Evolutionary conservation across 352 stramenopile genomes (phyloP).

Genomic region (Blastocystis sp.): DNA sequence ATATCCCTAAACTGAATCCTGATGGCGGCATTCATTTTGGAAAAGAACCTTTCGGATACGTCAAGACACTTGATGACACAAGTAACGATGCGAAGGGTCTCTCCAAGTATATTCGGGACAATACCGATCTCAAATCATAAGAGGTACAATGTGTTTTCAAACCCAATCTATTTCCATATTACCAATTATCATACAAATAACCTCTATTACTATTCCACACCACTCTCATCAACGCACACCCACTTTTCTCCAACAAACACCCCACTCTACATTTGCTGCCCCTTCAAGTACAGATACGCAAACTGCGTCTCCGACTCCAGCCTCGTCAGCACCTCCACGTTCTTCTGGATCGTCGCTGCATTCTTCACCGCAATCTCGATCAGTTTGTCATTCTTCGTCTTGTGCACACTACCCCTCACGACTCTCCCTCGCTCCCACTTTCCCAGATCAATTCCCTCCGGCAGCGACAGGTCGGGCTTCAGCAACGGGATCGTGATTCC

Average conservation of each 20-base stretch:
- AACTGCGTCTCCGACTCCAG: conserved; percentile 22
- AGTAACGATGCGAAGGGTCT: no score
- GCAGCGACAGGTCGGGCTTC: neutral
- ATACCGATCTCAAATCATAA: no score
- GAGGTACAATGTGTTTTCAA: no score
- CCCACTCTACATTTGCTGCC: neutral
- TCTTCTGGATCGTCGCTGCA: neutral
- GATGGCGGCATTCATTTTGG: no score
- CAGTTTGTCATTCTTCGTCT: conserved; percentile 11
- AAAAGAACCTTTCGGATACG: no score
- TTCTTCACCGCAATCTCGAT: conserved; percentile 38
- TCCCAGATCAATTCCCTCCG: neutral
- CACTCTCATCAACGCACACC: neutral
- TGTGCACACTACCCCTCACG: conserved; percentile 3
- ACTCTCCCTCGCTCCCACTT: neutral
- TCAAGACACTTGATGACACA: no score
- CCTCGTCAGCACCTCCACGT: conserved; percentile 9
- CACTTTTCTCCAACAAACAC: neutral
- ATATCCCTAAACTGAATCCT: no score
- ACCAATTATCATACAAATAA: no score
- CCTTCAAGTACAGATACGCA: neutral
- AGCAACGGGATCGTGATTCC: neutral
- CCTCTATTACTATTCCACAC: no score
- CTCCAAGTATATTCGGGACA: no score
- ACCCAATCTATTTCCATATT: no score